Percentiles rank a stretch among this genome's conserved stretches.
phyloP scores from a whole-genome alignment of 2,329 filamentous ascomycete species.

The Stagonosporopsis vannaccii region DNA sequence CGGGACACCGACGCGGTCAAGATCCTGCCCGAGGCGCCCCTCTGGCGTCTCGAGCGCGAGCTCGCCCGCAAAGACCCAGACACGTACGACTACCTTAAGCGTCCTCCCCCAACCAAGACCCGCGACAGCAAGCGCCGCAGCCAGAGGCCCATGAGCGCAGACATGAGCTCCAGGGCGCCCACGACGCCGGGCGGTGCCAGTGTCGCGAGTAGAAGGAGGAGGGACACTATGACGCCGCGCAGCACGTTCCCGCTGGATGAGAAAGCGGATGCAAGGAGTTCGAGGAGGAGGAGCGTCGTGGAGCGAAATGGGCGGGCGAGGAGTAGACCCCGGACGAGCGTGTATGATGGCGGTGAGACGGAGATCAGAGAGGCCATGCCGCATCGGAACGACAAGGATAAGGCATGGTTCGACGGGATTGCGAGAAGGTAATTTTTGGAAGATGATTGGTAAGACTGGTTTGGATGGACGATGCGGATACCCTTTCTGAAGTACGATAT shows the following conservation, averaged over 20 bases:
- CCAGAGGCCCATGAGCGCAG: slow-evolving; percentile 25
- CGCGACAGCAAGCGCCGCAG: slow-evolving; percentile 24
- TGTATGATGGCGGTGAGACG: slow-evolving; percentile 41
- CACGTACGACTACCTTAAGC: slow-evolving; percentile 51
- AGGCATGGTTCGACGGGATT: slow-evolving; percentile 46
- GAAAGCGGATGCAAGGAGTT: slow-evolving; percentile 14
- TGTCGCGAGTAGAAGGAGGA: slow-evolving; percentile 15
- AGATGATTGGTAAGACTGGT: slow-evolving; percentile 3
- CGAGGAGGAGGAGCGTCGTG: slow-evolving; percentile 11
- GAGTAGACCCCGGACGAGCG: slow-evolving; percentile 32
- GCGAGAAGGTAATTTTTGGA: slow-evolving; percentile 4
- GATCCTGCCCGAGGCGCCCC: slow-evolving; percentile 54
- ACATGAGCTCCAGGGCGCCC: slow-evolving; percentile 15
- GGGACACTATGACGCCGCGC: slow-evolving; percentile 34
- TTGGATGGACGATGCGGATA: slow-evolving; percentile 8
- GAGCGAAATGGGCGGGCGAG: slow-evolving; percentile 23
- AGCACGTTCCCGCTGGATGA: slow-evolving; percentile 30
- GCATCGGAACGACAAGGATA: slow-evolving; percentile 42
- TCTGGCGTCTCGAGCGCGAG: slow-evolving; percentile 55
- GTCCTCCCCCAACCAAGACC: slow-evolving; percentile 42
- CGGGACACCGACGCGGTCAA: slow-evolving; percentile 48
- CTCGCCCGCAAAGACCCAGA: slow-evolving; percentile 52
- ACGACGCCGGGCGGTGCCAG: slow-evolving; percentile 14
- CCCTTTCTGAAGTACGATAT: slow-evolving; percentile 16
- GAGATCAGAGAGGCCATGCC: slow-evolving; percentile 45